phyloP scores from a whole-genome alignment of 805 yeast genomes.

The Saccharomycopsis guyanensis region DNA sequence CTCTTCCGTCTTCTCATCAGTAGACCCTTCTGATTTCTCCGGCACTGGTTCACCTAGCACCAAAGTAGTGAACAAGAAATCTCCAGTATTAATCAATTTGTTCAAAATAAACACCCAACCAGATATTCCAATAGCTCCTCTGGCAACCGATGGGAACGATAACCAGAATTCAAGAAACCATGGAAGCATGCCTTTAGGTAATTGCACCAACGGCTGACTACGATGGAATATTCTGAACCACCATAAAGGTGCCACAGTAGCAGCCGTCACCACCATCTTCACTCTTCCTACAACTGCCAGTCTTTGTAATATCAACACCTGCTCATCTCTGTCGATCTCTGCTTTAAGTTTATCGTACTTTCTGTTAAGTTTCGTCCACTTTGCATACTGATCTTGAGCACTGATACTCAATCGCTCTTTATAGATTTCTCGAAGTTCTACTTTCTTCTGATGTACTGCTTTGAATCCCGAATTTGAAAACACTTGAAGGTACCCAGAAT shows the following conservation, averaged over 20 bases:
- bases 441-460: conserved; percentile 3
- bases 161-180: conserved; percentile 43
- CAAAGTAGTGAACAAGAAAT: conserved; percentile 32
- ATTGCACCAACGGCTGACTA: conserved; percentile 45
- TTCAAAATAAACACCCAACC: conserved; percentile 30
- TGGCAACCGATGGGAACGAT: conserved; percentile 51
- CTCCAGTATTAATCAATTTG: conserved; percentile 38
- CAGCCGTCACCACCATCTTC: conserved; percentile 28
- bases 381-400: conserved; percentile 92
- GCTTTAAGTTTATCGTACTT: conserved; percentile 48
- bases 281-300: conserved; percentile 24
- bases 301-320: conserved; percentile 27
- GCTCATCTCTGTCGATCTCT: conserved; percentile 40
- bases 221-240: conserved; percentile 45
- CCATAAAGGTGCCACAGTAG: conserved; percentile 34
- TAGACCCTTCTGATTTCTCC: not conserved
- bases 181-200: conserved; percentile 56
- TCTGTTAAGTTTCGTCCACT: conserved; percentile 89
- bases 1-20: not conserved
- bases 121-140: conserved; percentile 43
- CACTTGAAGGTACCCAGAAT: conserved; percentile 3
- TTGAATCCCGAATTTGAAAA: conserved; percentile 4
- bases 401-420: conserved; percentile 53
- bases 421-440: conserved; percentile 23
- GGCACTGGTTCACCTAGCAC: conserved; percentile 3